phyloP scores from a whole-genome alignment of 106 monocot species.

The Gastrodia elata region DNA sequence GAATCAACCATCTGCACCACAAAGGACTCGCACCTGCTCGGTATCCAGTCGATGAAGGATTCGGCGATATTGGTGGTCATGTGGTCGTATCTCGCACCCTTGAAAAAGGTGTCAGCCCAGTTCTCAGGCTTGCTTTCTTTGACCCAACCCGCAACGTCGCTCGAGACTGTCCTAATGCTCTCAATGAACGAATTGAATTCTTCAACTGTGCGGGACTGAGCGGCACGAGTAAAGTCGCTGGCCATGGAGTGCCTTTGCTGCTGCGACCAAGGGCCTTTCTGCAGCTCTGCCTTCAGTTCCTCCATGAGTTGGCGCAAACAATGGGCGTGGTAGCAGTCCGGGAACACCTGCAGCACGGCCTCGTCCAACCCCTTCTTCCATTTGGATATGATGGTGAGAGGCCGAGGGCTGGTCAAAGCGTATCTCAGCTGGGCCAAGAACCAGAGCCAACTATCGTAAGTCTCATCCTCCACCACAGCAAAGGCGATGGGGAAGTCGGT shows the following conservation, averaged over 20 bases:
- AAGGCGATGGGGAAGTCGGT: conserved; percentile 78
- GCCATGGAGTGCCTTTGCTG: conserved; percentile 55
- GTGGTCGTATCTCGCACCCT: conserved; percentile 64
- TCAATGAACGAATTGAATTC: conserved; percentile 72
- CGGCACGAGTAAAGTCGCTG: conserved; percentile 71
- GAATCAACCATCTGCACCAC: conserved; percentile 67
- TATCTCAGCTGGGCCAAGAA: conserved; percentile 73
- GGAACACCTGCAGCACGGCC: conserved; percentile 71
- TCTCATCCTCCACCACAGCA: conserved; percentile 79
- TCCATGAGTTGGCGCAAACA: conserved; percentile 72
- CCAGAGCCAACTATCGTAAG: conserved; percentile 73
- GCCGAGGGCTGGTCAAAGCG: conserved; percentile 39
- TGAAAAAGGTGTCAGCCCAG: conserved; percentile 82
- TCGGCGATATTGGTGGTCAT: conserved; percentile 63
- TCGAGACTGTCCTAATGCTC: conserved; percentile 48
- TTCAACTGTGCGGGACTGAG: conserved; percentile 60
- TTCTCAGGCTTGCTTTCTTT: conserved; percentile 61
- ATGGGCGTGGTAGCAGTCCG: conserved; percentile 51
- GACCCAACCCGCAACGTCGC: conserved; percentile 64
- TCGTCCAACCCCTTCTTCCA: conserved; percentile 62
- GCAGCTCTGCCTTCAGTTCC: conserved; percentile 66
- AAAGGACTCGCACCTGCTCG: conserved; percentile 55
- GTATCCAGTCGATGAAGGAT: conserved; percentile 74
- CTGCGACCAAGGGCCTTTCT: conserved; percentile 56
- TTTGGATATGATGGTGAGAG: conserved; percentile 64